Conservation (phyloP, 768 basidiomycete species). For the Termitomyces sp. region DNA sequence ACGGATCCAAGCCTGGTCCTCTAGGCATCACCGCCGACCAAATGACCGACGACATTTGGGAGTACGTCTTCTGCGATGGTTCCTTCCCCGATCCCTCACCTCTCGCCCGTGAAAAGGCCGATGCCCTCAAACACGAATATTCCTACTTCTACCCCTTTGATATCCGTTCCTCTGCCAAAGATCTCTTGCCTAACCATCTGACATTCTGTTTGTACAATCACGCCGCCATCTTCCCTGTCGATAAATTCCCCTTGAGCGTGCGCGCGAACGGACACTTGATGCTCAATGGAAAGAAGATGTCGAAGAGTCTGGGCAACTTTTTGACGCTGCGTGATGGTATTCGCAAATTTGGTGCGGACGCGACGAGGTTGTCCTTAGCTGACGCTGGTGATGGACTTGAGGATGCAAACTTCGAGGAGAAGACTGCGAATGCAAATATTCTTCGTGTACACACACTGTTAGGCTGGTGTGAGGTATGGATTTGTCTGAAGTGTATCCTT, state of each 20-base stretch:
- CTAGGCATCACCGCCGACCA: slow-evolving; percentile 84
- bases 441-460: slow-evolving; percentile 86
- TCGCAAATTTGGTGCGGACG: slow-evolving; percentile 95
- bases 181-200: slow-evolving; percentile 91
- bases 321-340: slow-evolving; percentile 86
- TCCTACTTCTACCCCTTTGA: slow-evolving; percentile 98
- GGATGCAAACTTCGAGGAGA: slow-evolving; percentile 99
- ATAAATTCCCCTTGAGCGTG: slow-evolving; percentile 89
- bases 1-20: slow-evolving; percentile 75
- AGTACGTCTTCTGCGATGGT: slow-evolving; percentile 81
- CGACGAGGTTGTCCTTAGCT: slow-evolving; percentile 85
- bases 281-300: slow-evolving; percentile 99
- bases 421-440: slow-evolving; percentile 95
- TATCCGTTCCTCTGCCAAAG: slow-evolving; percentile 96
- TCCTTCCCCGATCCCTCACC: slow-evolving; percentile 67
- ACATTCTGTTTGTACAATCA: slow-evolving; percentile 95
- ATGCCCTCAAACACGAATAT: slow-evolving; percentile 85
- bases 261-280: slow-evolving; percentile 95
- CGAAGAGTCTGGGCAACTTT: slow-evolving; percentile 93
- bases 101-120: slow-evolving; percentile 70
- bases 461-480: slow-evolving; percentile 82
- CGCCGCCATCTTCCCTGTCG: slow-evolving; percentile 87
- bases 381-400: slow-evolving; percentile 97
- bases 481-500: slow-evolving; percentile 17
- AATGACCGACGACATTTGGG: slow-evolving; percentile 98